Base-by-base conservation (phyloP, 2,329 filamentous ascomycete genomes). In the Parastagonospora avenae region DNA sequence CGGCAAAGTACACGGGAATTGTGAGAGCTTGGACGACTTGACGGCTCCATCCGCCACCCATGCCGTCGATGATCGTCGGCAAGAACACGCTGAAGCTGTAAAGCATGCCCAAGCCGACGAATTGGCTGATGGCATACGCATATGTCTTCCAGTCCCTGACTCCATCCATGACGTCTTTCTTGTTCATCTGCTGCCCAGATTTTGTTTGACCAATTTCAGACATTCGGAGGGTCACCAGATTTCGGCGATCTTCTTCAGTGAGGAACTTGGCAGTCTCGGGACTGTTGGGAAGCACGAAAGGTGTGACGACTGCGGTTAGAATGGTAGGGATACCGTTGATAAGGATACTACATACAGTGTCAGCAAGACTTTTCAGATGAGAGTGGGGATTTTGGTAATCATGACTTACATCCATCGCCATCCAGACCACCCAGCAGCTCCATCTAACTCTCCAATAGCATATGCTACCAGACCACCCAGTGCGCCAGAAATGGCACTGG, bases 401-500 rank as follows among this genome's bases (percentile, higher is more conserved):
- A 32, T 4, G 30, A n/a, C n/a, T 32, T n/a, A 11, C n/a, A 32
- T n/a, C 66, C 67, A 70, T 29, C 57, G 42, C 66, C 67, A 69
- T 29, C 62, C 63, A 11, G 42, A 37, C 59, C 64, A 62, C 2
- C 64, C 64, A 0, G 42, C 59, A 2, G 55, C 44, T 8, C 60
- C 59, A 10, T 70, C 55, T 35, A 70, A 38, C 15, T 64, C 55
- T n/a, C 62, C 59, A 10, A 68, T 67, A 2, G 55, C 64, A 8
- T 67, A 69, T 1, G 67, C 64, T 2, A 69, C 60, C 3, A 70
- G 59, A 8, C 66, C 67, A 5, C 81, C 82, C 32, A 84, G 80
- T 6, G 80, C 81, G 4, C 82, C 81, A 2, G 81, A 77, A 46
- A 84, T 76, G 28, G 77, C 79, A 2, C 79, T 77, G 4, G 80